phyloP scores from a whole-genome alignment of 2,329 filamentous ascomycete species.

The Aspergillus pseudonomiae region DNA sequence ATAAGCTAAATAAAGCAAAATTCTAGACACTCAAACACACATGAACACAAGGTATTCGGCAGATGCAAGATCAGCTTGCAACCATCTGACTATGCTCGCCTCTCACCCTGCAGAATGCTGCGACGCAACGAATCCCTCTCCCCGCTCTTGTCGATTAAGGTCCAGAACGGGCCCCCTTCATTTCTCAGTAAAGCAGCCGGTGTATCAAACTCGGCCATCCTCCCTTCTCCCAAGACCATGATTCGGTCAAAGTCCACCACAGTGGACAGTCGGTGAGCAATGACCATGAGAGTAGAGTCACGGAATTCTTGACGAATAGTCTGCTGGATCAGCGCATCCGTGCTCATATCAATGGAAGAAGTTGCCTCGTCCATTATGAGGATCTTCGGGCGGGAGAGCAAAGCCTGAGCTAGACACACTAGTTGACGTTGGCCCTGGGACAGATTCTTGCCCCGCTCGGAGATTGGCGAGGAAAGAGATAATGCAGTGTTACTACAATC shows the following conservation, averaged over 20 bases:
- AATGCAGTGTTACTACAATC: not conserved
- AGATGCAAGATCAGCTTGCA: not conserved
- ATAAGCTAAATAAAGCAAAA: not conserved
- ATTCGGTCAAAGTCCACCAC: constrained; percentile 77
- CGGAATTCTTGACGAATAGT: constrained; percentile 70
- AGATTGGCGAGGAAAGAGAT: constrained; percentile 54
- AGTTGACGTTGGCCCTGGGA: constrained; percentile 78
- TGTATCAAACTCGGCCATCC: constrained; percentile 68
- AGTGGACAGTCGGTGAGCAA: constrained; percentile 73
- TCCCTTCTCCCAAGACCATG: constrained; percentile 68
- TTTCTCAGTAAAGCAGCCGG: constrained; percentile 63
- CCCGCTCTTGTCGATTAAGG: constrained; percentile 51
- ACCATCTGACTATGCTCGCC: not conserved
- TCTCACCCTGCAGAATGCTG: not conserved
- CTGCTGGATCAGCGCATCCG: constrained; percentile 72
- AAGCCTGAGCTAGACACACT: constrained; percentile 73
- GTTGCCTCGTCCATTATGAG: constrained; percentile 82
- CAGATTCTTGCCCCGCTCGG: constrained; percentile 72
- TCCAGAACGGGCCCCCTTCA: constrained; percentile 58
- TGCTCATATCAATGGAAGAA: constrained; percentile 74
- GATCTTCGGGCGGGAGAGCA: constrained; percentile 71
- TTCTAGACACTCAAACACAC: no score
- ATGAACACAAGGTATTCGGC: not conserved
- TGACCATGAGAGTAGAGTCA: constrained; percentile 69
- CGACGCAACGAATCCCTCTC: constrained; percentile 17